Evolutionary conservation across 2,329 filamentous ascomycete species (phyloP), one percentile per base, ranked within the genome.

Genomic region (Podosphaera xanthii): DNA sequence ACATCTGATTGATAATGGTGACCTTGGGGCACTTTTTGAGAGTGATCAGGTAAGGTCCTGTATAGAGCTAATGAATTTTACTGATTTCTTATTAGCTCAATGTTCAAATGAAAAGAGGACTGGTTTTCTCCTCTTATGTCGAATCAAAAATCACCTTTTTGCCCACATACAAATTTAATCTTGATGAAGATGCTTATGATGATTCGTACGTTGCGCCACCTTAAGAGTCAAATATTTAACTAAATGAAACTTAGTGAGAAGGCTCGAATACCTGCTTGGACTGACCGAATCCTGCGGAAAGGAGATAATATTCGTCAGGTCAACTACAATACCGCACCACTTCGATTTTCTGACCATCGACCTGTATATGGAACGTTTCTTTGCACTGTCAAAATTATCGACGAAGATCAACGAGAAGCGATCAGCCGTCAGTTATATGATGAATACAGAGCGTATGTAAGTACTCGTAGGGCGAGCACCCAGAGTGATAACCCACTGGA

Each of bases 151-250:
- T 97, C 64, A 84, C 77, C 1, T 98, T 98, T 69, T 77, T 86
- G 66, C 92, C 92, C 0, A 98, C 92, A 0, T 98, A 98, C 74
- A 95, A 94, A 71, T 98, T 87, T 68, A 87, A 98, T 69, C 76
- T 95, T 62, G 89, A 87, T 36, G 86, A 81, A 2, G 89, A 97
- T 69, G 78, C 78, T 58, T 98, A 96, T 70, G 92, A 98, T 70
- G 91, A 86, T 8, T 96, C 91, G 78, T 87, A 75, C 72, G 82
- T 73, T 42, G 31, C 4, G 9, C 34, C 12, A 33, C 34, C 2
- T 12, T 6, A 2, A 36, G 6, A 42, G 12, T 35, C 5, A 36
- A 30, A 46, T 7, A 2, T 4, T 31, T 2, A 59, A 35, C 57
- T 62, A 57, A 52, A 58, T 50, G 49, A 46, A 3, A n/a, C 54